Percentiles rank a stretch among this genome's conserved stretches.
Evolutionary conservation across 371 early-diverging fungal species (phyloP).

Genomic region (Syncephalastrum contaminatum): DNA sequence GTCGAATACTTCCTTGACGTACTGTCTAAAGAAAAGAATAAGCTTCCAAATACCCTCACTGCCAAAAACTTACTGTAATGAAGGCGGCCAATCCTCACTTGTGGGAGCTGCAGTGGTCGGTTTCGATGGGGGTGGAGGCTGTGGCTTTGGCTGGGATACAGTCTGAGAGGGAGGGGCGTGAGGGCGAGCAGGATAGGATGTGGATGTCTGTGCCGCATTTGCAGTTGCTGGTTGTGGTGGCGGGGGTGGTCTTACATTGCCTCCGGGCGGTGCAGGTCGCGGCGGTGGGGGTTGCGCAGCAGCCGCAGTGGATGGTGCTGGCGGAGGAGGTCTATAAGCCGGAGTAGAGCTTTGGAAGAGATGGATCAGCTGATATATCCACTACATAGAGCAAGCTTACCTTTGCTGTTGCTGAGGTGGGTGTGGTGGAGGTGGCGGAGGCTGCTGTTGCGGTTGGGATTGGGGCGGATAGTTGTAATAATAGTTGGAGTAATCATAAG

Average conservation of each 20-base stretch:
- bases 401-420: constrained; percentile 5
- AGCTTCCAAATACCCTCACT: background rate
- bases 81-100: constrained; percentile 40
- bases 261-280: constrained; percentile 1
- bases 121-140: too few species aligned
- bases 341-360: constrained; percentile 3
- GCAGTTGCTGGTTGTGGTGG: too few species aligned
- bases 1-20: constrained; percentile 62
- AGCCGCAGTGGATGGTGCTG: constrained; percentile 4
- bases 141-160: too few species aligned
- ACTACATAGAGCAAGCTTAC: background rate
- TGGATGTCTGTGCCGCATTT: too few species aligned
- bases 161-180: too few species aligned
- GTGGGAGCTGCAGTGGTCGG: constrained; percentile 6
- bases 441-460: background rate
- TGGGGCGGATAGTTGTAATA: background rate
- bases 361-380: background rate
- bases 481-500: constrained; percentile 5
- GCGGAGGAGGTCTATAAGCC: too few species aligned
- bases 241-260: constrained; percentile 1
- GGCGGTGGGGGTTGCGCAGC: background rate
- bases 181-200: too few species aligned
- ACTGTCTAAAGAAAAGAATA: constrained; percentile 37
- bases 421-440: background rate
- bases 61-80: constrained; percentile 31